Conservation (phyloP, 805 yeast genomes). For the Dipodascus albidus region DNA sequence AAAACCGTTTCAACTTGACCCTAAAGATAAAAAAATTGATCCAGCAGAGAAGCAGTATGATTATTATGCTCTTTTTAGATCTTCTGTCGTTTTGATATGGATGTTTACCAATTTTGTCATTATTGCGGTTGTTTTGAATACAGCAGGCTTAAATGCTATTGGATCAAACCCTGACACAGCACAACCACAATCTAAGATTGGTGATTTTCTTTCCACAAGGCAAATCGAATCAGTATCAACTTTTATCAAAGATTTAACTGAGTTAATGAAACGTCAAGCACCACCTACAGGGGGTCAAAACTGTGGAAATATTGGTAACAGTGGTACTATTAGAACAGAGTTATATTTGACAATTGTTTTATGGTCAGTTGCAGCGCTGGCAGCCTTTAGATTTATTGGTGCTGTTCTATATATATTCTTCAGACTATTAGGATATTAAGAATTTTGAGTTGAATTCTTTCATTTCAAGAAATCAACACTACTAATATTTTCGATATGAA, state of each 20-base stretch:
- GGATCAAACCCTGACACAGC: slow-evolving; percentile 24
- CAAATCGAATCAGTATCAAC: slow-evolving; percentile 25
- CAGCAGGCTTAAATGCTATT: slow-evolving; percentile 54
- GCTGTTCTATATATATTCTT: slow-evolving; percentile 45
- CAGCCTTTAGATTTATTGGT: slow-evolving; percentile 72
- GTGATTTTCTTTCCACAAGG: neutral
- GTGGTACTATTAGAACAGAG: slow-evolving; percentile 16
- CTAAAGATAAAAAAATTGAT: slow-evolving; percentile 25
- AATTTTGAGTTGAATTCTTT: too few relatives aligned
- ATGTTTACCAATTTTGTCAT: slow-evolving; percentile 74
- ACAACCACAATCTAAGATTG: slow-evolving; percentile 5
- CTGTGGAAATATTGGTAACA: slow-evolving; percentile 11
- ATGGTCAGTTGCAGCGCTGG: slow-evolving; percentile 90
- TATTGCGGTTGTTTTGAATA: slow-evolving; percentile 70
- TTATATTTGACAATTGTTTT: slow-evolving; percentile 72
- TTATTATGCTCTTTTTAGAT: slow-evolving; percentile 83
- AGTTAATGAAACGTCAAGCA: slow-evolving; percentile 1
- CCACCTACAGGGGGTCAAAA: slow-evolving; percentile 5
- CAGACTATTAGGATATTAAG: slow-evolving; percentile 22
- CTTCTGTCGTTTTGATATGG: slow-evolving; percentile 85
- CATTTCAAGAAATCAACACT: neutral
- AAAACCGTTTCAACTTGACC: slow-evolving; percentile 32
- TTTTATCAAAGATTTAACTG: slow-evolving; percentile 33
- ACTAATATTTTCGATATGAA: too few relatives aligned
- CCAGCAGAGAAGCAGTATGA: slow-evolving; percentile 52